phyloP scores from a whole-genome alignment of 495 filamentous ascomycete species.

The Aspergillus diversus region DNA sequence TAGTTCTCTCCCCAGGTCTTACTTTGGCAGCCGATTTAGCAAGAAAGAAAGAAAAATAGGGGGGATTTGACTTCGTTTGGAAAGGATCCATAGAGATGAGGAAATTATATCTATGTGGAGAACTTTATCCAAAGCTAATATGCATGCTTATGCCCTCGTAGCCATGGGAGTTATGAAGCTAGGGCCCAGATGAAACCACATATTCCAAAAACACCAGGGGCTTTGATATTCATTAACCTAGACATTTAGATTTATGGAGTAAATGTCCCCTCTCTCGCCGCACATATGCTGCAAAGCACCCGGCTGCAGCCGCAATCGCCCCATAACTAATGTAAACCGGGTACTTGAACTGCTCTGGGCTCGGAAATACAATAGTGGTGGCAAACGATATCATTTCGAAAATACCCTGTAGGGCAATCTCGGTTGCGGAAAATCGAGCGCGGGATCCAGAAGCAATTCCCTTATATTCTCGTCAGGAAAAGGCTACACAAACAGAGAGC shows the following conservation, averaged over 20 bases:
- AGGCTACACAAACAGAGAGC: background rate
- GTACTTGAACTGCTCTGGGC: conserved; percentile 62
- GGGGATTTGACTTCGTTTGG: too few species aligned
- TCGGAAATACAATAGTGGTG: conserved; percentile 61
- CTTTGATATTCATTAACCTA: conserved; percentile 10
- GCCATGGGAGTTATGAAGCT: too few species aligned
- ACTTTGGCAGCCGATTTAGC: too few species aligned
- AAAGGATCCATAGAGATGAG: too few species aligned
- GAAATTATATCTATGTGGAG: too few species aligned
- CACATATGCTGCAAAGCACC: conserved; percentile 60
- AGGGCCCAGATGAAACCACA: background rate
- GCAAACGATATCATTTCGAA: conserved; percentile 68
- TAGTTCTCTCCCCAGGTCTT: background rate
- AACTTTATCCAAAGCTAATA: too few species aligned
- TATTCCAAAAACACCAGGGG: background rate
- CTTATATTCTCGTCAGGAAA: conserved; percentile 27
- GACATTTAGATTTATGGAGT: conserved; percentile 51
- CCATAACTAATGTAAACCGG: conserved; percentile 60
- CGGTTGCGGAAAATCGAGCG: conserved; percentile 64
- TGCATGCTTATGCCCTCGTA: too few species aligned
- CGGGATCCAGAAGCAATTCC: conserved; percentile 53
- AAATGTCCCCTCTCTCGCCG: conserved; percentile 64
- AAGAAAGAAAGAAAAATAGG: too few species aligned
- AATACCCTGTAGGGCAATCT: conserved; percentile 63
- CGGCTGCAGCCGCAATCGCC: conserved; percentile 52